These are phyloP conservation scores for Aspergillus nanangensis DNA, from an alignment of 495 filamentous ascomycete genomes.

Conservation along the genomic window DNA sequence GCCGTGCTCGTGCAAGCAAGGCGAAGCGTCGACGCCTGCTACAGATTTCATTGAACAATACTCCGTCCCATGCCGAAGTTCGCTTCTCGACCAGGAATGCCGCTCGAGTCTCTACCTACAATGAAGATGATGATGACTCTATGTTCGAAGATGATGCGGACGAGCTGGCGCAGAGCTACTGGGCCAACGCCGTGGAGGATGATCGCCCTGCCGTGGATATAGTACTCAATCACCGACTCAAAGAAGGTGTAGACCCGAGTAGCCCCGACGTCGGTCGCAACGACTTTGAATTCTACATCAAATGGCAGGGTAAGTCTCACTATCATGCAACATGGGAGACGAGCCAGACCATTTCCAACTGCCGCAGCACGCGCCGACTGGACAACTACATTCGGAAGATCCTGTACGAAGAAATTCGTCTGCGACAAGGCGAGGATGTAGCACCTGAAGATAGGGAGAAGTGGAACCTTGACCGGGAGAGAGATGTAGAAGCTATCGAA, in stretches of 20 bases:
- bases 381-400: conserved; percentile 91
- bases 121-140: conserved; percentile 77
- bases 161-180: conserved; percentile 55
- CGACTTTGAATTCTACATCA: conserved; percentile 92
- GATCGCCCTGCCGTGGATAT: conserved; percentile 79
- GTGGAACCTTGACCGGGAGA: conserved; percentile 83
- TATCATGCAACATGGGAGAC: conserved; percentile 94
- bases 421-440: conserved; percentile 64
- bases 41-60: conserved; percentile 55
- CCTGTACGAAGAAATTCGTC: conserved; percentile 66
- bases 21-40: conserved; percentile 62
- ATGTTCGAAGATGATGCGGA: conserved; percentile 66
- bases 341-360: conserved; percentile 60
- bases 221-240: conserved; percentile 78
- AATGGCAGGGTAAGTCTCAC: conserved; percentile 95
- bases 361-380: conserved; percentile 73
- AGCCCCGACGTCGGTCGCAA: conserved; percentile 58
- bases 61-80: conserved; percentile 62
- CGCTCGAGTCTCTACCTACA: conserved; percentile 80
- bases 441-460: conserved; percentile 86
- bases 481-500: conserved; percentile 73
- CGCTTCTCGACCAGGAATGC: conserved; percentile 89
- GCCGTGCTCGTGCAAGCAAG: conserved; percentile 64
- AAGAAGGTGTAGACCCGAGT: conserved; percentile 58
- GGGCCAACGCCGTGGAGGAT: conserved; percentile 62